Conservation (phyloP, 1,284 basidiomycete genomes). For the Leccinum griseonigrum region DNA sequence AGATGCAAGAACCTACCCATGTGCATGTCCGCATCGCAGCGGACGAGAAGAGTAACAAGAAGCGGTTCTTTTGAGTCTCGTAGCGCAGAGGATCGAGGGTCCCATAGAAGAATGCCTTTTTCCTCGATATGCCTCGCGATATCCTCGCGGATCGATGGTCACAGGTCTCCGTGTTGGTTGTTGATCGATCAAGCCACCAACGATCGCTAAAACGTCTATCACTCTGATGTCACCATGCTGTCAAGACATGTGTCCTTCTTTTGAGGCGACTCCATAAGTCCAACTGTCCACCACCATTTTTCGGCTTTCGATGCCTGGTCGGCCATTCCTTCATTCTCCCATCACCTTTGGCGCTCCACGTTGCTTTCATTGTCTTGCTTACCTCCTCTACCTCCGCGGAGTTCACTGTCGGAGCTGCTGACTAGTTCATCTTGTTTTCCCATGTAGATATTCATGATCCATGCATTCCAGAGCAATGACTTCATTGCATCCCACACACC, state of each 20-base stretch:
- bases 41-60: constrained; percentile 71
- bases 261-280: neutral
- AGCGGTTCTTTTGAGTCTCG: constrained; percentile 59
- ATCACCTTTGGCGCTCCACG: neutral
- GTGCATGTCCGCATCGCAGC: constrained; percentile 66
- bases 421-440: neutral
- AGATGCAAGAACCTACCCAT: constrained; percentile 49
- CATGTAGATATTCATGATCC: constrained; percentile 17
- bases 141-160: constrained; percentile 17
- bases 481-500: constrained; percentile 4
- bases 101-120: constrained; percentile 3
- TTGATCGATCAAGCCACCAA: constrained; percentile 12
- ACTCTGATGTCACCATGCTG: neutral
- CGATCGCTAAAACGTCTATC: neutral
- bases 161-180: neutral
- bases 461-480: constrained; percentile 2
- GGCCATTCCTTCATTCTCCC: neutral
- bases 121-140: constrained; percentile 11
- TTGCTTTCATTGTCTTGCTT: neutral
- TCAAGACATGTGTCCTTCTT: neutral
- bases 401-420: neutral
- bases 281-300: neutral
- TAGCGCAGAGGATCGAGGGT: neutral
- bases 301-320: neutral
- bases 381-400: neutral